Conservation (phyloP, 2,329 filamentous ascomycete species). For the Fusarium sp. region DNA sequence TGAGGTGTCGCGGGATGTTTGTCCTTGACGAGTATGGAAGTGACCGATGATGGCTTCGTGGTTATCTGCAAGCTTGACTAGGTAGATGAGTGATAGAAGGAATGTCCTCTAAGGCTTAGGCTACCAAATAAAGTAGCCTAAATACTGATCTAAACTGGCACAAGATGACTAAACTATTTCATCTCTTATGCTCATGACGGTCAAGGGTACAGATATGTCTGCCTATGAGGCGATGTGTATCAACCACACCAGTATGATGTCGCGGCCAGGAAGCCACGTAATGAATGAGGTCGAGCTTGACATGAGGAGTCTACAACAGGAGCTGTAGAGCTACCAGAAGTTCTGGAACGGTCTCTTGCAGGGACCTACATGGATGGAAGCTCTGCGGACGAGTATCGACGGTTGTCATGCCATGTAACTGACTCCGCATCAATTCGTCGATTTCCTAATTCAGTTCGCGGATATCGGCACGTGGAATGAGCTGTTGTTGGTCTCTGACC, state of each 20-base stretch:
- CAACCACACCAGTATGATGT: neutral
- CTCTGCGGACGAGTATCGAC: neutral
- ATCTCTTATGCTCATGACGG: no score
- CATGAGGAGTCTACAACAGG: conserved; percentile 26
- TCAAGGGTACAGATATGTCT: neutral
- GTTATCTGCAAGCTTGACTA: neutral
- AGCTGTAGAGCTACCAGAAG: conserved; percentile 45
- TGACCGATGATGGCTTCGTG: neutral
- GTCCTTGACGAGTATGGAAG: neutral
- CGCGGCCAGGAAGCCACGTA: neutral
- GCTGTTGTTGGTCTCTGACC: neutral
- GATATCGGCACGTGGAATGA: neutral
- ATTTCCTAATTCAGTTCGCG: neutral
- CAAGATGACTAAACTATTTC: no score
- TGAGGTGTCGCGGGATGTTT: neutral
- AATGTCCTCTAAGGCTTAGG: no score
- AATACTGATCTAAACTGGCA: accelerated
- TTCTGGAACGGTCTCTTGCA: conserved; percentile 42
- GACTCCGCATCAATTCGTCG: neutral
- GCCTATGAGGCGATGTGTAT: neutral
- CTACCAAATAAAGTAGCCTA: no score
- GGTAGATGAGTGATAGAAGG: no score
- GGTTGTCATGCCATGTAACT: neutral
- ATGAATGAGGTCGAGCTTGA: neutral
- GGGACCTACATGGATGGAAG: conserved; percentile 31